phyloP scores from a whole-genome alignment of 192 early-diverging fungal species.

The Piromyces finnis region DNA sequence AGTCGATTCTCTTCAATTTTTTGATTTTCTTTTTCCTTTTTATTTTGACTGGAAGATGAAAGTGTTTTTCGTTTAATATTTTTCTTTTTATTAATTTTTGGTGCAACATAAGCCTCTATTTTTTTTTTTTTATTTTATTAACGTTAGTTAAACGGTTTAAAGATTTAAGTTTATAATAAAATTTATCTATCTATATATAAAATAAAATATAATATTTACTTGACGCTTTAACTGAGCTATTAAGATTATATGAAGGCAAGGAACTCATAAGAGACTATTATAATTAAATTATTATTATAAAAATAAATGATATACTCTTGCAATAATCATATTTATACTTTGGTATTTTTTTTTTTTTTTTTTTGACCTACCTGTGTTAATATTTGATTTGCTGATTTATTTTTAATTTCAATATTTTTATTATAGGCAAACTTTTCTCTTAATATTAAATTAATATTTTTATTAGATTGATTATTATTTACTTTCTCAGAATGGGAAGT shows the following conservation, averaged over 20 bases:
- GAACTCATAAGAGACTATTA: neutral
- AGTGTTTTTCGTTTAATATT: neutral
- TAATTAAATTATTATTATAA: neutral
- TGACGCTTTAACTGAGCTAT: neutral
- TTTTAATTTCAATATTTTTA: neutral
- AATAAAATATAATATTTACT: neutral
- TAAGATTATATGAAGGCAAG: neutral
- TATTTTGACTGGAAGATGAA: neutral
- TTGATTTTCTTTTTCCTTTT: neutral
- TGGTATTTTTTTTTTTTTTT: too few relatives aligned
- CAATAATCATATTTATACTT: too few relatives aligned
- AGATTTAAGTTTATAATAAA: too few relatives aligned
- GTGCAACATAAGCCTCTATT: neutral
- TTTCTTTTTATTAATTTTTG: neutral
- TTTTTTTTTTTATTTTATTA: neutral
- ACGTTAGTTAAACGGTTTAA: too few relatives aligned
- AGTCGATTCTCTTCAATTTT: neutral
- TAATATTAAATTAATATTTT: neutral
- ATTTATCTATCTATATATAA: too few relatives aligned
- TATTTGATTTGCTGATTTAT: neutral
- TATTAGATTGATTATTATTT: neutral
- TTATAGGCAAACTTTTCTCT: neutral
- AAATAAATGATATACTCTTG: too few relatives aligned
- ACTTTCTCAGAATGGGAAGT: neutral
- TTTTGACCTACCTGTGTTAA: neutral